A percentile compares a stretch with the other conserved stretches of the same genome.
phyloP scores from a whole-genome alignment of 2,329 filamentous ascomycete genomes.

The Fusarium nygamai region DNA sequence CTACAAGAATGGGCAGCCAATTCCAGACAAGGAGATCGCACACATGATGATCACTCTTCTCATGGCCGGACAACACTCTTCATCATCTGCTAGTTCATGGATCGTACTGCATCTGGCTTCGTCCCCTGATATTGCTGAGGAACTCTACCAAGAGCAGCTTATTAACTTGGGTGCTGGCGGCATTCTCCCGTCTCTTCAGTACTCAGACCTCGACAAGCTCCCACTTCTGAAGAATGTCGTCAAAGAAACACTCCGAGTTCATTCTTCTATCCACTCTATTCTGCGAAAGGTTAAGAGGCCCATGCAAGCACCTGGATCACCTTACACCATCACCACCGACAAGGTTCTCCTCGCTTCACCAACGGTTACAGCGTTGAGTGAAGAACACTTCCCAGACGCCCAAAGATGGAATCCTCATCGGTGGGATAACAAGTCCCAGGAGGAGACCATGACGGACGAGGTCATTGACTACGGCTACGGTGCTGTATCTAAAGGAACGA shows the following conservation, averaged over 20 bases:
- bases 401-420: slow-evolving; percentile 46
- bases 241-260: slow-evolving; percentile 77
- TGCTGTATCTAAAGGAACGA: slow-evolving; percentile 46
- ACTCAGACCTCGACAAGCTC: slow-evolving; percentile 68
- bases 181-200: slow-evolving; percentile 65
- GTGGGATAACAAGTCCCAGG: slow-evolving; percentile 36
- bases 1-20: slow-evolving; percentile 76
- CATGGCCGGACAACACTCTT: slow-evolving; percentile 87
- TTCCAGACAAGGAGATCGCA: slow-evolving; percentile 80
- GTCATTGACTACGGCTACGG: slow-evolving; percentile 46
- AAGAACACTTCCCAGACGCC: slow-evolving; percentile 65
- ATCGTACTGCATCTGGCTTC: slow-evolving; percentile 79
- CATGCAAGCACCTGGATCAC: slow-evolving; percentile 65
- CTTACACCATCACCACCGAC: slow-evolving; percentile 66
- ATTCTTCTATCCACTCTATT: slow-evolving; percentile 78
- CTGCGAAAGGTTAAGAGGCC: slow-evolving; percentile 77
- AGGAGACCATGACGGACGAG: slow-evolving; percentile 29
- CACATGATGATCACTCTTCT: slow-evolving; percentile 89
- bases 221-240: slow-evolving; percentile 71
- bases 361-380: slow-evolving; percentile 55
- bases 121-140: slow-evolving; percentile 74
- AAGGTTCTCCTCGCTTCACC: slow-evolving; percentile 56
- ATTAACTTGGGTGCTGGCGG: slow-evolving; percentile 58
- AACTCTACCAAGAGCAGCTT: slow-evolving; percentile 75
- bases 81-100: slow-evolving; percentile 80